phyloP scores from a whole-genome alignment of 164 flowering plant species.

The Sedum album region DNA sequence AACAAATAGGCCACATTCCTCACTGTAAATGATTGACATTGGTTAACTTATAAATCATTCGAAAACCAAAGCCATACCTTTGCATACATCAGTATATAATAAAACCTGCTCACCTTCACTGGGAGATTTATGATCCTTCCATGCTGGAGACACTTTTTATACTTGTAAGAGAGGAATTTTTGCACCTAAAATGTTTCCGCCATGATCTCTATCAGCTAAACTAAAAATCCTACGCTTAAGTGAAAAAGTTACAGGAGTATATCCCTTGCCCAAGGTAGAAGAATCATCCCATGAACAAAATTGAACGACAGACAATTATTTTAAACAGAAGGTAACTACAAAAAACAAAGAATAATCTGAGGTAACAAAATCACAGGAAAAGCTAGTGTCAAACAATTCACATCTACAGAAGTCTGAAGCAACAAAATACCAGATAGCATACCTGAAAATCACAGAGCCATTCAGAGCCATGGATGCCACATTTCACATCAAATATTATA shows the following conservation, averaged over 20 bases:
- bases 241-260: constrained; percentile 21
- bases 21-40: constrained; percentile 10
- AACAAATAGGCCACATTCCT: constrained; percentile 18
- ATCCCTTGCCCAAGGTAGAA: too few relatives aligned
- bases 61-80: neutral
- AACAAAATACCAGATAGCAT: too few relatives aligned
- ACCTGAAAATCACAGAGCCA: too few relatives aligned
- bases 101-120: neutral
- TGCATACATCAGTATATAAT: neutral
- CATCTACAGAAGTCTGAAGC: too few relatives aligned
- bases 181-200: constrained; percentile 28
- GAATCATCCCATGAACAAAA: too few relatives aligned
- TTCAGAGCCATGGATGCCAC: too few relatives aligned
- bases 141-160: constrained; percentile 33
- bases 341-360: too few relatives aligned
- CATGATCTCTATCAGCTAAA: constrained; percentile 34
- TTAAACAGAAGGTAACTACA: too few relatives aligned
- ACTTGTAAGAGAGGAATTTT: constrained; percentile 33
- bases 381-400: too few relatives aligned
- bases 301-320: too few relatives aligned
- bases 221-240: constrained; percentile 22
- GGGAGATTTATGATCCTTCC: constrained; percentile 18
- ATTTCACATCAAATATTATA: too few relatives aligned
- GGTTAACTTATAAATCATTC: neutral
- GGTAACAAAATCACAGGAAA: too few relatives aligned